Conservation (phyloP, 2,329 filamentous ascomycete species). For the Immersiporthe knoxdaviesiana region DNA sequence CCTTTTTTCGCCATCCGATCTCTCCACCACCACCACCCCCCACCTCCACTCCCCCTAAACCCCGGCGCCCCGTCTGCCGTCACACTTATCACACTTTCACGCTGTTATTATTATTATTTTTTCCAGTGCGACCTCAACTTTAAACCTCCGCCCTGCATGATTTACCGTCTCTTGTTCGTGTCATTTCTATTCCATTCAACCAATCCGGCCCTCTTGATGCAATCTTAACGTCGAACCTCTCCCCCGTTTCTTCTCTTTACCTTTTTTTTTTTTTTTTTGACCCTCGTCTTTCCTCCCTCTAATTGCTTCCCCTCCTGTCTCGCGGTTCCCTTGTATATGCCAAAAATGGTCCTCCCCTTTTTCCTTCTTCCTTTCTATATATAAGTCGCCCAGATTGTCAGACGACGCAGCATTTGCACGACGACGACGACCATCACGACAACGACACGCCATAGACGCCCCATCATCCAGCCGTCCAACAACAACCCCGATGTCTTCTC, state of each 20-base stretch:
- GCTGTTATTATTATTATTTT: neutral
- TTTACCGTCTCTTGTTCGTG: neutral
- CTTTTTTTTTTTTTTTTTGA: too few relatives aligned
- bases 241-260: neutral
- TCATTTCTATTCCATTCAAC: neutral
- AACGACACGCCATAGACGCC: neutral
- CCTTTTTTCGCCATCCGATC: neutral
- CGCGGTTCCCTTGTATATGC: neutral
- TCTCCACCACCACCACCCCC: neutral
- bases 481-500: neutral
- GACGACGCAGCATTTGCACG: neutral
- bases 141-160: neutral
- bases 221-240: neutral
- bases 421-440: neutral
- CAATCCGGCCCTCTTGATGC: neutral
- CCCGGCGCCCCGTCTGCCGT: neutral
- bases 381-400: neutral
- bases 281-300: neutral
- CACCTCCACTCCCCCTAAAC: neutral
- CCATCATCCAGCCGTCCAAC: neutral
- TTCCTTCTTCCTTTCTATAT: neutral
- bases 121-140: neutral
- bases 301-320: neutral
- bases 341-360: neutral
- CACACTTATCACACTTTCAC: neutral